Evolutionary conservation across 2,329 filamentous ascomycete species (phyloP).

Genomic region (Amphichorda felina): DNA sequence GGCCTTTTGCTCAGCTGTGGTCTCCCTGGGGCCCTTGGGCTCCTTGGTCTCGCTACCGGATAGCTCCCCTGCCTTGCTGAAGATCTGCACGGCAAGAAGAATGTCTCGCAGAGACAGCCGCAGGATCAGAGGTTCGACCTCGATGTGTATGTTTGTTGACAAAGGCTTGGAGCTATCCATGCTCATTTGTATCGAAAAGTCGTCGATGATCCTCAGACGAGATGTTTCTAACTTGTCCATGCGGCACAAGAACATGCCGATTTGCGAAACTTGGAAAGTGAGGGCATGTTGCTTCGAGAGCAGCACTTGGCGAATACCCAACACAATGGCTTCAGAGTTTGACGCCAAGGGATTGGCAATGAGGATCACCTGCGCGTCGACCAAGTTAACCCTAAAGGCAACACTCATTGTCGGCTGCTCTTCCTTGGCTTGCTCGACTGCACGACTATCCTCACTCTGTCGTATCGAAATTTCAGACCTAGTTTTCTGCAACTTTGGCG

Average conservation of each 20-base stretch:
- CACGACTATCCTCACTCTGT: slow-evolving; percentile 7
- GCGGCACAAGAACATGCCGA: slow-evolving; percentile 96
- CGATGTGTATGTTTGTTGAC: slow-evolving; percentile 69
- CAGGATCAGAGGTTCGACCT: slow-evolving; percentile 83
- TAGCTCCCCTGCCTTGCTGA: slow-evolving; percentile 81
- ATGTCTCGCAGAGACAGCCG: slow-evolving; percentile 90
- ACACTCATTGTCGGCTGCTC: slow-evolving; percentile 46
- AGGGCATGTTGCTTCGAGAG: slow-evolving; percentile 89
- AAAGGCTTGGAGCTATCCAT: slow-evolving; percentile 59
- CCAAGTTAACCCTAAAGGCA: slow-evolving; percentile 84
- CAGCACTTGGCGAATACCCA: slow-evolving; percentile 87
- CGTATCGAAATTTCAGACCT: slow-evolving; percentile 14
- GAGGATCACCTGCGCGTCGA: slow-evolving; percentile 91
- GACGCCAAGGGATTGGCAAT: slow-evolving; percentile 87
- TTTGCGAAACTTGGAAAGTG: slow-evolving; percentile 83
- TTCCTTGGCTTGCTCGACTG: slow-evolving; percentile 6
- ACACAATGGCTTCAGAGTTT: slow-evolving; percentile 89
- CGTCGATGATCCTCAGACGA: slow-evolving; percentile 83
- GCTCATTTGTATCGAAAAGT: slow-evolving; percentile 85
- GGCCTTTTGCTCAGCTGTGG: slow-evolving; percentile 38
- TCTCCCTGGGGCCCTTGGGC: slow-evolving; percentile 4
- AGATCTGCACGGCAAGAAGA: slow-evolving; percentile 81
- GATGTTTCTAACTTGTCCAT: slow-evolving; percentile 97
- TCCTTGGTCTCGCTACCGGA: slow-evolving; percentile 49
- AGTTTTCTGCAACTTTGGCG: slow-evolving; percentile 18